Conservation (phyloP, 192 early-diverging fungal species). For the Helicostylum pulchrum region DNA sequence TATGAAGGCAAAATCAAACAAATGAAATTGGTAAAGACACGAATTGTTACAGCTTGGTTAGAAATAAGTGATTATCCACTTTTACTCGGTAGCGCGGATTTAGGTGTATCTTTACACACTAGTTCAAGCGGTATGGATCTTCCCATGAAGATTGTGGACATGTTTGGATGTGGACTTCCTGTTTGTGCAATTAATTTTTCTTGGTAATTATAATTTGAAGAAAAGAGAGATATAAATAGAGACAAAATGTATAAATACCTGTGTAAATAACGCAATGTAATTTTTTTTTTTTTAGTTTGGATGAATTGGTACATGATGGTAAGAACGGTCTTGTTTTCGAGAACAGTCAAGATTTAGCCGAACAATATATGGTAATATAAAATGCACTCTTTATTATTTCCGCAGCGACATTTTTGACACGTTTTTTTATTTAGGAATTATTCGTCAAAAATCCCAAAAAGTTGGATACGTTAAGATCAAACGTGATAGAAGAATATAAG, state of each 20-base stretch:
- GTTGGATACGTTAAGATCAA: slow-evolving; percentile 16
- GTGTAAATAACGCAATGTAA: no score
- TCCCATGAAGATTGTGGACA: slow-evolving; percentile 98
- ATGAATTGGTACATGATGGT: slow-evolving; percentile 61
- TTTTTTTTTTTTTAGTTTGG: slow-evolving; percentile 35
- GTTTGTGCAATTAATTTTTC: slow-evolving; percentile 73
- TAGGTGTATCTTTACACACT: slow-evolving; percentile 90
- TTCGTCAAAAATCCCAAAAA: slow-evolving; percentile 16
- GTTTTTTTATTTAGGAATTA: slow-evolving; percentile 6
- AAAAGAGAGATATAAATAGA: not conserved
- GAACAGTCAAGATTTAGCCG: slow-evolving; percentile 52
- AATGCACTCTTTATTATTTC: not conserved
- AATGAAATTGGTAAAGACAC: slow-evolving; percentile 49
- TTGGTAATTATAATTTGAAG: no score
- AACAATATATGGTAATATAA: slow-evolving; percentile 56
- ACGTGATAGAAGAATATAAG: slow-evolving; percentile 22
- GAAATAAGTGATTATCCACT: slow-evolving; percentile 77
- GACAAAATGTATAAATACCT: no score
- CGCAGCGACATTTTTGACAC: not conserved
- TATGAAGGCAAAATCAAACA: slow-evolving; percentile 66
- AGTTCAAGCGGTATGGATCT: slow-evolving; percentile 94
- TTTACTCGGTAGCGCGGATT: slow-evolving; percentile 85
- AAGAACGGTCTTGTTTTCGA: slow-evolving; percentile 70
- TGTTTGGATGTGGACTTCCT: slow-evolving; percentile 95
- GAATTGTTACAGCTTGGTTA: slow-evolving; percentile 81